Percentiles rank a stretch among this genome's conserved stretches.
Conservation (phyloP, 306 rosid genomes). For the Ammopiptanthus mongolicus region DNA sequence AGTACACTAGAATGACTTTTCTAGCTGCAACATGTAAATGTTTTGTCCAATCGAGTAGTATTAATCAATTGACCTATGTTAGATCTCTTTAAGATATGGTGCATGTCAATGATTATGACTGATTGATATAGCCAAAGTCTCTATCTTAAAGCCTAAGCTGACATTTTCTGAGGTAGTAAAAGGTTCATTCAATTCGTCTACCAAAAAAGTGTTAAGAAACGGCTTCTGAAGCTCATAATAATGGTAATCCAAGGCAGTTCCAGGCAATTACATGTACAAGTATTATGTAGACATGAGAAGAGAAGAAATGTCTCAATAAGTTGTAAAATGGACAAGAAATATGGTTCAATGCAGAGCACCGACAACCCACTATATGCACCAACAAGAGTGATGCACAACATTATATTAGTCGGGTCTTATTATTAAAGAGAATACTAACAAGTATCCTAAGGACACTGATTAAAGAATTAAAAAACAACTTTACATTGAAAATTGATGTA, state of each 20-base stretch:
- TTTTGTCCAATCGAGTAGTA: background rate
- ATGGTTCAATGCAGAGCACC: background rate
- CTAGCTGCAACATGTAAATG: slow-evolving; percentile 5
- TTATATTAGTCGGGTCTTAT: too few species aligned
- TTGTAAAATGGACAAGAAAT: background rate
- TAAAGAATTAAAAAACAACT: too few species aligned
- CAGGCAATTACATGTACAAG: too few species aligned
- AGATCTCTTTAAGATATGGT: slow-evolving; percentile 14
- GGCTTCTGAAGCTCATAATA: background rate
- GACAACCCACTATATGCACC: background rate
- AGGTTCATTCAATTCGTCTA: background rate
- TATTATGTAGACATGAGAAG: background rate
- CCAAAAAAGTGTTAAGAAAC: background rate
- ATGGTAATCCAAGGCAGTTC: background rate
- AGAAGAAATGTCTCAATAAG: background rate
- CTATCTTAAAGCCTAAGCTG: background rate
- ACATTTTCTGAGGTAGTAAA: slow-evolving; percentile 17
- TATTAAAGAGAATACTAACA: too few species aligned
- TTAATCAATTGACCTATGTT: background rate
- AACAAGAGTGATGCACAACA: background rate
- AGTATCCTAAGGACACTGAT: too few species aligned
- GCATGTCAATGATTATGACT: slow-evolving; percentile 19
- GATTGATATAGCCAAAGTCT: slow-evolving; percentile 5
- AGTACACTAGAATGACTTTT: background rate
- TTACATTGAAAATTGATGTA: too few species aligned